Conservation (phyloP, 768 basidiomycete genomes). For the Russula brevipes region DNA sequence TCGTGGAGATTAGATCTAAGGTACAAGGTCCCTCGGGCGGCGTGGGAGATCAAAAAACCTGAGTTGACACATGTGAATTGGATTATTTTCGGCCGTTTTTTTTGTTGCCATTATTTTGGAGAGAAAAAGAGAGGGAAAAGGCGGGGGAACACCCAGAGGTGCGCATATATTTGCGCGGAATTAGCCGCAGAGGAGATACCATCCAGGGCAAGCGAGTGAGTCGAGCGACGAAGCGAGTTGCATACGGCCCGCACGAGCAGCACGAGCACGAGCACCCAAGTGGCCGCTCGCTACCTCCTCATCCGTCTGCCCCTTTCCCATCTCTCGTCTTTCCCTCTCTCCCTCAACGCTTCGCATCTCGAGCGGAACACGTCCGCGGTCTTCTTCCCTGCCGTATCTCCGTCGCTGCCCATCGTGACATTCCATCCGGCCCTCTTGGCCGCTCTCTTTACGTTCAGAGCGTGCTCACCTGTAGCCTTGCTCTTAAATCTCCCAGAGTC, state of each 20-base stretch:
- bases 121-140: no score
- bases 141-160: no score
- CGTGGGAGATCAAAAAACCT: background rate
- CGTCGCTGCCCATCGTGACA: background rate
- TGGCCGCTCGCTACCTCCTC: constrained; percentile 24
- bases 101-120: constrained; percentile 4
- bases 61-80: constrained; percentile 12
- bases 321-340: background rate
- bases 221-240: no score
- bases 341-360: background rate
- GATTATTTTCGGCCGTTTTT: background rate
- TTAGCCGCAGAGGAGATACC: background rate
- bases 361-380: background rate
- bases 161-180: background rate
- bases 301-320: constrained; percentile 28
- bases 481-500: background rate
- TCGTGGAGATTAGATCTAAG: constrained; percentile 18
- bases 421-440: background rate
- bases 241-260: background rate
- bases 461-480: background rate
- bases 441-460: background rate
- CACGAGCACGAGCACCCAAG: no score
- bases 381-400: background rate
- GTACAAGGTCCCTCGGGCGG: constrained; percentile 8
- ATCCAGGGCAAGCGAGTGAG: background rate